phyloP scores from a whole-genome alignment of 1,284 basidiomycete genomes.

The Melampsora americana region DNA sequence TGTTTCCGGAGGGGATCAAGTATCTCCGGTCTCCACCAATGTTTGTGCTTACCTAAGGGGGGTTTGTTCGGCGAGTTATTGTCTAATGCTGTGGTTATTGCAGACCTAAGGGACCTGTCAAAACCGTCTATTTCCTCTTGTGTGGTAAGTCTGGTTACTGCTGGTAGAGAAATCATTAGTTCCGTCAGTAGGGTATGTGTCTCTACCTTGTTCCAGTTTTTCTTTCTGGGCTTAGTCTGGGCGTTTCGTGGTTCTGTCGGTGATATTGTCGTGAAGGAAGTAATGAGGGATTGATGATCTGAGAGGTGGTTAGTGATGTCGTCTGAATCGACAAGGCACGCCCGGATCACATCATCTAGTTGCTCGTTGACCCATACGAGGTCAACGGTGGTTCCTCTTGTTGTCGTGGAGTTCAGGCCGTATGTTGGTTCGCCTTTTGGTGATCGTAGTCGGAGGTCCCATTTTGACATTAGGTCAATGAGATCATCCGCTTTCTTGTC shows the following conservation, averaged over 20 bases:
- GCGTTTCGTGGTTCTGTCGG: no score
- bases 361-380: not conserved
- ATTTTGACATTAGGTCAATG: not conserved
- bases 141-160: not conserved
- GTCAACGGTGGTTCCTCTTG: no score
- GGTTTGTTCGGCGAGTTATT: not conserved
- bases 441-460: not conserved
- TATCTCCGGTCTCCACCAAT: no score
- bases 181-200: not conserved
- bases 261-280: not conserved
- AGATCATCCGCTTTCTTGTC: not conserved
- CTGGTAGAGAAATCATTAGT: not conserved
- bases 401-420: not conserved
- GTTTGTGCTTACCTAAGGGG: not conserved
- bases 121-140: not conserved
- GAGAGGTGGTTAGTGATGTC: not conserved
- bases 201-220: not conserved
- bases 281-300: not conserved
- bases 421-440: not conserved
- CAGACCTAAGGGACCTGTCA: not conserved
- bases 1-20: no score
- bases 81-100: not conserved
- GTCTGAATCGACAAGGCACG: not conserved
- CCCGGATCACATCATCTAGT: not conserved
- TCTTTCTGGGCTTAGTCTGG: not conserved